A percentile compares a stretch with the other conserved stretches of the same genome.
phyloP scores from a whole-genome alignment of 352 stramenopile species.

The Peronospora belbahrii region DNA sequence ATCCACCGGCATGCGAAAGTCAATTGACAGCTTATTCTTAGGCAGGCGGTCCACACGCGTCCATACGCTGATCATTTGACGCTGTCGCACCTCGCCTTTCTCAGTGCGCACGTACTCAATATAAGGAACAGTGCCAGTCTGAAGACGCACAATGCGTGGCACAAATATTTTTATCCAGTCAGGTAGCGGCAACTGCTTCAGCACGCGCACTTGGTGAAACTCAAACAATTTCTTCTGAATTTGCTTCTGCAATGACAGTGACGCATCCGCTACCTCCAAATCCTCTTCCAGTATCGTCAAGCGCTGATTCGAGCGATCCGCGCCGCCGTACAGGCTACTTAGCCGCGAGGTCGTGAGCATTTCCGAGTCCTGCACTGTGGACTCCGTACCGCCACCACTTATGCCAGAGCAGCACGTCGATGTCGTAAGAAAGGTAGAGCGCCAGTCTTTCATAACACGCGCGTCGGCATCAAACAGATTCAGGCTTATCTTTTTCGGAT shows the following conservation, averaged over 20 bases:
- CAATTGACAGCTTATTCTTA: constrained; percentile 63
- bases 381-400: constrained; percentile 26
- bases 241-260: constrained; percentile 34
- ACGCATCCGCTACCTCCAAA: constrained; percentile 14
- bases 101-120: constrained; percentile 60
- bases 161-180: constrained; percentile 79
- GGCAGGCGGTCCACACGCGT: constrained; percentile 49
- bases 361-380: constrained; percentile 31
- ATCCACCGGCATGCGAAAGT: constrained; percentile 40
- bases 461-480: constrained; percentile 10
- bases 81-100: constrained; percentile 47
- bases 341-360: constrained; percentile 26
- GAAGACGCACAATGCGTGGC: constrained; percentile 47
- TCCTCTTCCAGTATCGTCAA: constrained; percentile 31
- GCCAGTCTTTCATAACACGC: constrained; percentile 25
- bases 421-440: constrained; percentile 42
- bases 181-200: constrained; percentile 57
- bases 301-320: constrained; percentile 11
- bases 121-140: constrained; percentile 51
- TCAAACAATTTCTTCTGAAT: constrained; percentile 50
- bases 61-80: constrained; percentile 50
- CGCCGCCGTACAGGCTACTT: constrained; percentile 29
- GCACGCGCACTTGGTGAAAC: constrained; percentile 35
- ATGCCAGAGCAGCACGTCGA: constrained; percentile 40
- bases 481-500: constrained; percentile 16